A percentile compares a stretch with the other conserved stretches of the same genome.
These are phyloP conservation scores for Ceratobasidium sp. DNA, from an alignment of 1,284 basidiomycete species.

Conservation along the genomic window DNA sequence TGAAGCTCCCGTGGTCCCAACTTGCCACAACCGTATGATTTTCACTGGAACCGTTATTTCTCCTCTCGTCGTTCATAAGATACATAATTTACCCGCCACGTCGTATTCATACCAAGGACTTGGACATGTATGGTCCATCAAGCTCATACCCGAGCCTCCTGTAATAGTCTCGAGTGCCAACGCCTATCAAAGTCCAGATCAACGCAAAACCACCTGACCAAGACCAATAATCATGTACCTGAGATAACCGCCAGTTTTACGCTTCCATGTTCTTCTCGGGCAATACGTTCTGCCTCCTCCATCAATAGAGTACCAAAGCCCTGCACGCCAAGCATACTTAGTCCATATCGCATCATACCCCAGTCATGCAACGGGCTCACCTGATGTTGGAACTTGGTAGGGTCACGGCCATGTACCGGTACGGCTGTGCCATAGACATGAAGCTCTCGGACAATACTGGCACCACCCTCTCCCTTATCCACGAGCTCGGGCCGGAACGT, in stretches of 20 bases:
- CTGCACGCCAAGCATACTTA: conserved; percentile 50
- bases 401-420: conserved; percentile 95
- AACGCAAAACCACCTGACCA: not conserved
- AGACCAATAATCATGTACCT: conserved; percentile 56
- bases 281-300: conserved; percentile 99
- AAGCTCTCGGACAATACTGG: conserved; percentile 94
- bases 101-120: conserved; percentile 56
- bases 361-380: conserved; percentile 49
- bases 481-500: conserved; percentile 95
- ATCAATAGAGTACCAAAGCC: conserved; percentile 97
- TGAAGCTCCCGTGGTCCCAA: not conserved
- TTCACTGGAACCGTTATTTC: not conserved
- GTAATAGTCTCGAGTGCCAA: conserved; percentile 95
- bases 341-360: not conserved
- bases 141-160: conserved; percentile 90
- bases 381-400: conserved; percentile 98
- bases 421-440: conserved; percentile 99
- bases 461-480: conserved; percentile 76
- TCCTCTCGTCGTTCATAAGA: not conserved
- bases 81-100: not conserved
- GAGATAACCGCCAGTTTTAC: conserved; percentile 95
- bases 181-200: conserved; percentile 57
- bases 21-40: not conserved
- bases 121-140: conserved; percentile 98
- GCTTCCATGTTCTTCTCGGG: conserved; percentile 96